Evolutionary conservation across 1,284 basidiomycete genomes (phyloP).

Genomic region (Tetrapyrgos nigripes): DNA sequence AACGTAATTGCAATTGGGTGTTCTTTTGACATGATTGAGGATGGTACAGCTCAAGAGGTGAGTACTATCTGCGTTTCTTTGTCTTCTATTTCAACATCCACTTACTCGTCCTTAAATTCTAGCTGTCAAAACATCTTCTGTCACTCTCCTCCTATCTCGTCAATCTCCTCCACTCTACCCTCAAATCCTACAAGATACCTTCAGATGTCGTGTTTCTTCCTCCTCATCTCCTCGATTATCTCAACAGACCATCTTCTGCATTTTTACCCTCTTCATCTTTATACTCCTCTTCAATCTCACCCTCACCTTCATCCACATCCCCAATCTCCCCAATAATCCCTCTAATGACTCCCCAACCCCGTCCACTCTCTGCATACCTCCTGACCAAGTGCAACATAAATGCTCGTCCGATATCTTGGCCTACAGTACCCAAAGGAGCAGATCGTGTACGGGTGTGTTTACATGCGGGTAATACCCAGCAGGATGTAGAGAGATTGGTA

Average conservation of each 20-base stretch:
- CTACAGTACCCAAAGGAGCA: slow-evolving; percentile 84
- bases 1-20: slow-evolving; percentile 79
- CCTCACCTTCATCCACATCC: neutral
- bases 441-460: slow-evolving; percentile 88
- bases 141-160: slow-evolving; percentile 47
- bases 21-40: slow-evolving; percentile 80
- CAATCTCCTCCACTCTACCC: slow-evolving; percentile 28
- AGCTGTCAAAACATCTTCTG: slow-evolving; percentile 52
- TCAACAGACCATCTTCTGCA: slow-evolving; percentile 26
- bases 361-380: slow-evolving; percentile 73
- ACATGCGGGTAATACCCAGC: slow-evolving; percentile 73
- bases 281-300: neutral
- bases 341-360: slow-evolving; percentile 78
- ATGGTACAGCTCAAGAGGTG: slow-evolving; percentile 63
- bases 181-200: slow-evolving; percentile 46
- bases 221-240: slow-evolving; percentile 34
- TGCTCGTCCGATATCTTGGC: slow-evolving; percentile 83
- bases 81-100: neutral
- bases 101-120: neutral
- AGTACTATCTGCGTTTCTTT: neutral
- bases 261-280: neutral
- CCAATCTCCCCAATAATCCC: slow-evolving; percentile 70
- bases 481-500: slow-evolving; percentile 68
- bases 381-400: slow-evolving; percentile 61
- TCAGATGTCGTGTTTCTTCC: slow-evolving; percentile 50